These are phyloP conservation scores for Fusarium sp. DNA, from an alignment of 2,329 filamentous ascomycete genomes.

Conservation along the genomic window DNA sequence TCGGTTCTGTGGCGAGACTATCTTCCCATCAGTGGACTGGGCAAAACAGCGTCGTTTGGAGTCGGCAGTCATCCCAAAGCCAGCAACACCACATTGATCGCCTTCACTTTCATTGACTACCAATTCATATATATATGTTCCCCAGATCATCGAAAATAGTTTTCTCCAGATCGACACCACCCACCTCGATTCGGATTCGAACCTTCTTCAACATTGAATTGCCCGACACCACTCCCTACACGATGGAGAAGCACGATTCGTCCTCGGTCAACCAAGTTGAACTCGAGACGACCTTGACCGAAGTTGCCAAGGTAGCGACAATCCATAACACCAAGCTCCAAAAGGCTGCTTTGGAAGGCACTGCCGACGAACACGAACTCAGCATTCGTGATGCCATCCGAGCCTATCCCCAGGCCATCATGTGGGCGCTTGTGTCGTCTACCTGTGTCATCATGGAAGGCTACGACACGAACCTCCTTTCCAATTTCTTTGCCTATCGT, in stretches of 20 bases:
- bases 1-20: background rate
- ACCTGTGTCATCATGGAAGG: constrained; percentile 57
- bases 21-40: background rate
- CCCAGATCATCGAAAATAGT: background rate
- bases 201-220: background rate
- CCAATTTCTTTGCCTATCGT: constrained; percentile 50
- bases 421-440: constrained; percentile 50
- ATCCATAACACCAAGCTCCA: background rate
- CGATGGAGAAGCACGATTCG: background rate
- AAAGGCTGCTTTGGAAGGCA: background rate
- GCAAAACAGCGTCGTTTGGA: background rate
- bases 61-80: too few species aligned
- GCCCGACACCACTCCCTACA: background rate
- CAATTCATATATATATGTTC: background rate
- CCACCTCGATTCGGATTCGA: background rate
- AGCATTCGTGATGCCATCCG: constrained; percentile 42
- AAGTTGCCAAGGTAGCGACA: background rate
- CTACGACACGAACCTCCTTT: constrained; percentile 50
- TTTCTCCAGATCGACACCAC: background rate
- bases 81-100: background rate
- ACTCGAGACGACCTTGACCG: background rate
- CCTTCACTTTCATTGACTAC: background rate
- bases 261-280: background rate
- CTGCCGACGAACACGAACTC: constrained; percentile 37
- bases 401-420: constrained; percentile 49